Conservation (phyloP, 1,139 yeast genomes). For the Yamadazyma blattariae region DNA sequence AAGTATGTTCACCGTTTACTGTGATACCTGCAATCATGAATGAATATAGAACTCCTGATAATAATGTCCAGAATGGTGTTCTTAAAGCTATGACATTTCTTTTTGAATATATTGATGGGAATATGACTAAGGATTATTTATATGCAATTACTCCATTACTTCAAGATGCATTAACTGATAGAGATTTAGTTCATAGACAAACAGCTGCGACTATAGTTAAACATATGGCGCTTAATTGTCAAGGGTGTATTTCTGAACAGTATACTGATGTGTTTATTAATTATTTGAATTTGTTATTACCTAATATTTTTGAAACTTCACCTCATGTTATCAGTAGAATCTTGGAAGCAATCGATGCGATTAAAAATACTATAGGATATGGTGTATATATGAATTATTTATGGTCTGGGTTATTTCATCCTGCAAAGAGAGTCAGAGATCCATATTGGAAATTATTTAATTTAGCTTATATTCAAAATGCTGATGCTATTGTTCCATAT, state of each 20-base stretch:
- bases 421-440: conserved; percentile 81
- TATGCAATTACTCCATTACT: conserved; percentile 78
- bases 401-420: conserved; percentile 90
- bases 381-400: conserved; percentile 74
- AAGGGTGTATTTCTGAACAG: conserved; percentile 73
- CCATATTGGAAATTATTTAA: conserved; percentile 89
- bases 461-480: conserved; percentile 66
- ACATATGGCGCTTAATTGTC: conserved; percentile 77
- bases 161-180: conserved; percentile 87
- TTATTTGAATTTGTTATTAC: conserved; percentile 69
- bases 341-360: conserved; percentile 75
- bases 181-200: conserved; percentile 92
- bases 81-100: conserved; percentile 88
- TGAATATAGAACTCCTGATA: conserved; percentile 89
- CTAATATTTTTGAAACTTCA: conserved; percentile 87
- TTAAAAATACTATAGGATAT: conserved; percentile 71
- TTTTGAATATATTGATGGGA: conserved; percentile 86
- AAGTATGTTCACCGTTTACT: conserved; percentile 88
- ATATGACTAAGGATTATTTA: conserved; percentile 73
- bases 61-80: conserved; percentile 94
- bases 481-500: conserved; percentile 78
- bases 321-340: conserved; percentile 90
- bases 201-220: conserved; percentile 89
- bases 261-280: conserved; percentile 63
- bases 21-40: conserved; percentile 97